Evolutionary conservation across 352 stramenopile species (phyloP), one percentile per base, ranked within the genome.

Genomic region (Peronosclerospora sorghi): DNA sequence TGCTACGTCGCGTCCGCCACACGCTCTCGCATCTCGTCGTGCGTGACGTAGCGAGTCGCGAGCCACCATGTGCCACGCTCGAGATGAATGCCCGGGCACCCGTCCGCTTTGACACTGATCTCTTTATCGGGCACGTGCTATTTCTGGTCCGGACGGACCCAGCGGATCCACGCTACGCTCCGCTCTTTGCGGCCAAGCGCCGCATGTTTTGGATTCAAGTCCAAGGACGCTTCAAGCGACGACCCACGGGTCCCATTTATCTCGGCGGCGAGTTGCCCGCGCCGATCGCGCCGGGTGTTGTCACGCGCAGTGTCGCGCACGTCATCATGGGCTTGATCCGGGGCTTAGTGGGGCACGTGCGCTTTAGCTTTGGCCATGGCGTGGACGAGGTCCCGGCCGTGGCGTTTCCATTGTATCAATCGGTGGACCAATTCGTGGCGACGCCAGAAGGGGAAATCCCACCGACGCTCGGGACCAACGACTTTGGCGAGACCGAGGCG

Each of bases 131-230:
- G 4, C 62, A 73, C 26, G 77, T 79, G 29, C 56, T 86, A 17
- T 94, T 96, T 26, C 57, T 96, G 15, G 65, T 94, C 51, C 79
- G 72, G 19, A 92, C 83, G 18, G 24, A 59, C 29, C 79, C 82
- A 0, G 53, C 75, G 21, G 62, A 83, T 29, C 41, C 68, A 8
- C 54, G 58, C 18, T 87, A 80, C 50, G 45, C 50, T 8, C 46
- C 54, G 36, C 58, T 93, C 5, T 90, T 93, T 27, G 48, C 27
- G 5, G 62, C 64, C 30, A 79, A 82, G 23, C 66, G 70, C 8
- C 74, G 80, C 37, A 82, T 78, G 64, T 87, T 93, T 48, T 93
- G 80, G 80, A 90, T 93, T 54, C 80, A 93, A 40, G 76, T 93
- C 7, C 80, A 93, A 40, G 77, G 80, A 15, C 58, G 55, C n/a